Evolutionary conservation across 2,329 filamentous ascomycete genomes (phyloP), one percentile per base, ranked within the genome.

Genomic region (Pestalotiopsis sp.): DNA sequence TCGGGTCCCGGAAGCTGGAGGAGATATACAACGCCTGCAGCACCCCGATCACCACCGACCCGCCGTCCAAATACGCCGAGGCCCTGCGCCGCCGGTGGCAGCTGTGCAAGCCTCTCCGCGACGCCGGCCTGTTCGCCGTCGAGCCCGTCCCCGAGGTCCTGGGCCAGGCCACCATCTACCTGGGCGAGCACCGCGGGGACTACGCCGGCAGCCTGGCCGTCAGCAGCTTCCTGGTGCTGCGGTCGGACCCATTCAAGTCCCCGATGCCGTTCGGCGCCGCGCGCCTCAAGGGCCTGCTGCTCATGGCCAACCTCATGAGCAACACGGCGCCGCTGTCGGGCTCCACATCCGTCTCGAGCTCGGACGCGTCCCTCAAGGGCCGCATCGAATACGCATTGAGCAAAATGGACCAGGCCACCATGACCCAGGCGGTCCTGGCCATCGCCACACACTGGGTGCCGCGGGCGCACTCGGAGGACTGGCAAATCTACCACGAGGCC

Each of bases 361-460:
- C 1, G 14, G 27, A 52, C n/a, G 60, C 13, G 17, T 25, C 58
- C 25, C 45, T 72, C 11, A 49, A 25, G 9, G 63, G 57, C 4
- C 72, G 57, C 9, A 61, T 79, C 11, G 68, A 70, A 0, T 72
- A 81, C 23, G 69, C 75, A 0, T 72, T 89, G 20, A 74, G 76
- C 4, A 79, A 81, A 17, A 82, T 86, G 11, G 87, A 89, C 68
- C 86, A 86, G 70, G 81, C 87, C 3, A 85, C 83, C 11, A 77
- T 89, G 64, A 86, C 84, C 70, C 86, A 90, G 72, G 84, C 84
- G 67, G 74, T 90, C 14, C 78, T 89, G 67, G 78, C 83, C 49
- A 80, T 90, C 72, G 80, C 86, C 13, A 71, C 84, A 23, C 77
- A 80, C 38, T 81, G 83, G 60, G 82, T 79, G 1, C 81, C 82